These are phyloP conservation scores for Lipomyces japonicus DNA, from an alignment of 805 yeast species.

Conservation along the genomic window DNA sequence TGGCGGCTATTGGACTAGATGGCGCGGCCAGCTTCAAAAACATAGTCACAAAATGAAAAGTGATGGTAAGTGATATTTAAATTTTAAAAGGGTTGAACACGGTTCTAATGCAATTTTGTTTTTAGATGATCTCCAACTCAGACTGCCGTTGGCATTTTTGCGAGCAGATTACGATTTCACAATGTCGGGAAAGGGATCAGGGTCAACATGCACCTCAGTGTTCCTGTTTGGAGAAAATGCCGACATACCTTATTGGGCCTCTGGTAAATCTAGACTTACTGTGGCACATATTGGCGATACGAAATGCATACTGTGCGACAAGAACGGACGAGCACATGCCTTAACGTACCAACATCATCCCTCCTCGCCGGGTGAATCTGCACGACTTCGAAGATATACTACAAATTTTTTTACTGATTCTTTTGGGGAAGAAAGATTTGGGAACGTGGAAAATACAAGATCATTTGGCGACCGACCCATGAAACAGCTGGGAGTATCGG, in stretches of 20 bases:
- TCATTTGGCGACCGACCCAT: conserved; percentile 85
- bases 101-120: neutral
- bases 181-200: conserved; percentile 40
- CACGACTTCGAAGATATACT: conserved; percentile 61
- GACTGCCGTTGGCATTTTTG: conserved; percentile 63
- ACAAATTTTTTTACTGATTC: conserved; percentile 74
- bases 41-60: conserved; percentile 35
- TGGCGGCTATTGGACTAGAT: conserved; percentile 82
- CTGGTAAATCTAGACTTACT: conserved; percentile 60
- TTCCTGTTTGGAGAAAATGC: conserved; percentile 43
- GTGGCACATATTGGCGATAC: conserved; percentile 95
- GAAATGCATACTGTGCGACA: conserved; percentile 78
- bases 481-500: conserved; percentile 78
- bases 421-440: conserved; percentile 85
- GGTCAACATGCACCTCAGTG: conserved; percentile 72
- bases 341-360: conserved; percentile 85
- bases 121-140: conserved; percentile 54
- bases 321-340: conserved; percentile 70
- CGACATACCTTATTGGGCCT: conserved; percentile 51
- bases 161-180: conserved; percentile 59
- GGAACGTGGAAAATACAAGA: conserved; percentile 84
- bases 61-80: conserved; percentile 12
- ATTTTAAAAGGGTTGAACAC: neutral
- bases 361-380: conserved; percentile 69
- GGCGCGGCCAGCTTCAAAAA: conserved; percentile 51